phyloP scores from a whole-genome alignment of 1,139 yeast genomes.

The Arxiozyma bovina region DNA sequence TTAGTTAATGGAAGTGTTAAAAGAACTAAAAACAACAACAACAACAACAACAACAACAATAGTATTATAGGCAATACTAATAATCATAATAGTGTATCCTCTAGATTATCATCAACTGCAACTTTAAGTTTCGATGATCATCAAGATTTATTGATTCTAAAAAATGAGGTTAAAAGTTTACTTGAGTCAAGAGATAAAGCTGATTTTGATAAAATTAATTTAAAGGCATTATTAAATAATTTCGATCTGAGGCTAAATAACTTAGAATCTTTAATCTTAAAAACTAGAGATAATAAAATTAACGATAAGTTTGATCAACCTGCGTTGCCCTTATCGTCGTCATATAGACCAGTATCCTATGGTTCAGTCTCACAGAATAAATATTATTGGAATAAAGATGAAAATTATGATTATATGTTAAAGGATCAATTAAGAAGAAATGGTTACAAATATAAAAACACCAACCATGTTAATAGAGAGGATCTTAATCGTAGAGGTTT shows the following conservation, averaged over 20 bases:
- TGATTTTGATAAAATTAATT: neutral
- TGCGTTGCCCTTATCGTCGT: neutral
- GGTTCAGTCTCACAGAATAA: neutral
- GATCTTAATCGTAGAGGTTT: neutral
- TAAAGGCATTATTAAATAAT: neutral
- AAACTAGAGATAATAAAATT: neutral
- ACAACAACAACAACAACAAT: neutral
- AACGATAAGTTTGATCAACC: neutral
- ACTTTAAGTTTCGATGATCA: conserved; percentile 1
- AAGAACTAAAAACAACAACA: neutral
- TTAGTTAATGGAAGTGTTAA: neutral
- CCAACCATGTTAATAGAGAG: neutral
- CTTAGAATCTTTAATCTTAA: neutral
- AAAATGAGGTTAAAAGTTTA: neutral
- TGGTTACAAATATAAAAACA: neutral
- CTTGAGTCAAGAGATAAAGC: conserved; percentile 1
- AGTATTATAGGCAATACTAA: neutral
- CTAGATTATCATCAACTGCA: conserved; percentile 4
- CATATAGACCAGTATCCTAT: neutral
- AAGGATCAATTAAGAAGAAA: neutral
- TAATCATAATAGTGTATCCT: conserved; percentile 12
- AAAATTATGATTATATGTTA: neutral
- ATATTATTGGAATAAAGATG: neutral
- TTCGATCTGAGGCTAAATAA: conserved; percentile 1
- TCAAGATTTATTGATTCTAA: neutral